Evolutionary conservation across 1,139 yeast species (phyloP).

Genomic region (Yamadazyma dushanensis): DNA sequence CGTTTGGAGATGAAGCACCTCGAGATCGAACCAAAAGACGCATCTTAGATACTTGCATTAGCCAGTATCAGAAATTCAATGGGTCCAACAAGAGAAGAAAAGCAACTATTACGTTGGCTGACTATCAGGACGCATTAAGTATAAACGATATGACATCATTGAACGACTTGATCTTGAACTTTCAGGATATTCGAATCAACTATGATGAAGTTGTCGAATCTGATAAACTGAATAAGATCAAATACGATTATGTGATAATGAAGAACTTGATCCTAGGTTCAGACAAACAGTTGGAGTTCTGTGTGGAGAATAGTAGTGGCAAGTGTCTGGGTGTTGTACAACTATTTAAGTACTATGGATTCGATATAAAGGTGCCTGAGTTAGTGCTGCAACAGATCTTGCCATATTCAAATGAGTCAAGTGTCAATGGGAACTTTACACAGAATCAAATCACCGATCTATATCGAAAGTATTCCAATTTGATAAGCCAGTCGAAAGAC

Average conservation of each 20-base stretch:
- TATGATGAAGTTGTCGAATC: neutral
- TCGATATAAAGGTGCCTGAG: neutral
- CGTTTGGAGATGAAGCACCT: neutral
- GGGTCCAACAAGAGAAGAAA: slow-evolving; percentile 13
- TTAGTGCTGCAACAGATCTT: neutral
- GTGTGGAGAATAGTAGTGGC: neutral
- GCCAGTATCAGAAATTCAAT: slow-evolving; percentile 18
- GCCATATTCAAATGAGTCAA: neutral
- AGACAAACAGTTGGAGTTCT: slow-evolving; percentile 1
- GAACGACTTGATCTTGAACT: slow-evolving; percentile 18
- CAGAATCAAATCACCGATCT: no score
- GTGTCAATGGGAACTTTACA: no score
- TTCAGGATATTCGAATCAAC: slow-evolving; percentile 1
- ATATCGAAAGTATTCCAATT: no score
- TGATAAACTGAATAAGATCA: neutral
- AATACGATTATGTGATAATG: slow-evolving; percentile 3
- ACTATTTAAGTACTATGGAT: neutral
- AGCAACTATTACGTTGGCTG: neutral
- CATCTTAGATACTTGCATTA: slow-evolving; percentile 9
- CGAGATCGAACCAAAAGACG: neutral
- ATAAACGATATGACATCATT: slow-evolving; percentile 7
- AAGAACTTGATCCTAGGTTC: neutral
- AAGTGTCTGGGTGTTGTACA: neutral
- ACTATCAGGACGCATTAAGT: neutral
- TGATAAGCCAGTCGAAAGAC: no score